These are phyloP conservation scores for Beauveria rudraprayagi DNA, from an alignment of 2,329 filamentous ascomycete species.

Conservation along the genomic window DNA sequence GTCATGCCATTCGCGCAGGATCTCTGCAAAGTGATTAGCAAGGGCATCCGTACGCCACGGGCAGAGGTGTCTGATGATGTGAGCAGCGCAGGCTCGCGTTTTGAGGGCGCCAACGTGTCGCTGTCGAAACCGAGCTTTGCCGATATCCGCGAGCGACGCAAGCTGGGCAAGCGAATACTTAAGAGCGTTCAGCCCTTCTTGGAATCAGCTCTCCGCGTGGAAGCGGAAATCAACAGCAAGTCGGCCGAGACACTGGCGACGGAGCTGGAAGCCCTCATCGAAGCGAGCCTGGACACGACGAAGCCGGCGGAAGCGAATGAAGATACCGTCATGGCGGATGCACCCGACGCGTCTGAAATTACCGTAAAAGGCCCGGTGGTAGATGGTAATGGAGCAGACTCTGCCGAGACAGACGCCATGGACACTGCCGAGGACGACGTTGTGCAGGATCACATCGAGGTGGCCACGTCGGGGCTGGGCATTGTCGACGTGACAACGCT, in stretches of 20 bases:
- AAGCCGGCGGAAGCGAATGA: slow-evolving; percentile 28
- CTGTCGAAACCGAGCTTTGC: slow-evolving; percentile 43
- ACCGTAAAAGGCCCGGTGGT: slow-evolving; percentile 31
- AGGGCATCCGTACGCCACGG: slow-evolving; percentile 40
- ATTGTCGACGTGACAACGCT: slow-evolving; percentile 17
- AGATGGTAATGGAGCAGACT: slow-evolving; percentile 16
- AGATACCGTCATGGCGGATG: slow-evolving; percentile 45
- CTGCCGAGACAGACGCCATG: slow-evolving; percentile 27
- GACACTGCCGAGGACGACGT: slow-evolving; percentile 30
- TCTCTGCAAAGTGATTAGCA: slow-evolving; percentile 45
- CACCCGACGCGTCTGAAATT: slow-evolving; percentile 36
- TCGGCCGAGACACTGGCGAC: slow-evolving; percentile 61
- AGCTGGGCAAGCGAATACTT: slow-evolving; percentile 81
- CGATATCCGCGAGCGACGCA: slow-evolving; percentile 74
- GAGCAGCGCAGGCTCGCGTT: slow-evolving; percentile 11
- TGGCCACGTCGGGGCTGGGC: slow-evolving; percentile 33
- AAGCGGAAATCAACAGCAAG: slow-evolving; percentile 70
- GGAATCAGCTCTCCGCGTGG: slow-evolving; percentile 67
- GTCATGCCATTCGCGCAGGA: slow-evolving; percentile 50
- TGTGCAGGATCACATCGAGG: slow-evolving; percentile 35
- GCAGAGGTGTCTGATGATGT: slow-evolving; percentile 20
- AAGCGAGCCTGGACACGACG: slow-evolving; percentile 54
- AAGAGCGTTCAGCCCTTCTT: slow-evolving; percentile 72
- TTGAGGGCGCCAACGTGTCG: slow-evolving; percentile 37
- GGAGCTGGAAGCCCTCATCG: slow-evolving; percentile 66